Base-by-base conservation (phyloP, 2,329 filamentous ascomycete genomes). In the Dothideomycetes sp. region DNA sequence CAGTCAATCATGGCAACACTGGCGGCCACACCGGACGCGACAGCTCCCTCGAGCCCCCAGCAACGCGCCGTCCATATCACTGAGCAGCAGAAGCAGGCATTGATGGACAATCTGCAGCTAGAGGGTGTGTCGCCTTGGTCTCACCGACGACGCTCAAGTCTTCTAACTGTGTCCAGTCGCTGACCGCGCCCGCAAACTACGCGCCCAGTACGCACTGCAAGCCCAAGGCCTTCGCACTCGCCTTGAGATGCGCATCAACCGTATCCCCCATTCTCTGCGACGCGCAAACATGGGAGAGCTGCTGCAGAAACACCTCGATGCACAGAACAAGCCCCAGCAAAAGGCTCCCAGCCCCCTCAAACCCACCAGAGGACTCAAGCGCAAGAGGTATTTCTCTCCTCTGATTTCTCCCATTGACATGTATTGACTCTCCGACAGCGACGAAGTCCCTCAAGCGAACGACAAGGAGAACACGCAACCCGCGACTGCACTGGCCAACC, bases 241-340 rank as follows among this genome's bases (percentile, higher is more conserved):
- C 46, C 81, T 98, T 38, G 88, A 95, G 62, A 83, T 94, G 65
- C 84, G 91, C 63, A 75, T 96, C 60, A 94, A 95, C 58, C 80
- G 91, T 40, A 91, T 96, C 38, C 91, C 91, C 6, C 74, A 78
- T 52, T 73, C 80, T 12, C 65, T 94, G 48, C 80, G 89, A 45
- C 84, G 82, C 55, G 72, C 78, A 47, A 93, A 77, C 43, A 89
- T 98, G 72, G 78, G 79, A 42, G 88, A 94, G 31, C 69, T 96
- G 7, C 59, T 88, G 5, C 67, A 74, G 30, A 74, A 73, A 47
- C 62, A 75, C 50, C 49, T 54, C 18, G 49, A 54, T 12, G 46
- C 55, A 13, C 49, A 55, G 39, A 56, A 50, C 45, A 53, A 49
- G 18, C 52, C n/a, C 45, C 47, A 28, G 27, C 45, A 35, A 30